Conservation (phyloP, 495 filamentous ascomycete species). For the Penicillium mononematosum region DNA sequence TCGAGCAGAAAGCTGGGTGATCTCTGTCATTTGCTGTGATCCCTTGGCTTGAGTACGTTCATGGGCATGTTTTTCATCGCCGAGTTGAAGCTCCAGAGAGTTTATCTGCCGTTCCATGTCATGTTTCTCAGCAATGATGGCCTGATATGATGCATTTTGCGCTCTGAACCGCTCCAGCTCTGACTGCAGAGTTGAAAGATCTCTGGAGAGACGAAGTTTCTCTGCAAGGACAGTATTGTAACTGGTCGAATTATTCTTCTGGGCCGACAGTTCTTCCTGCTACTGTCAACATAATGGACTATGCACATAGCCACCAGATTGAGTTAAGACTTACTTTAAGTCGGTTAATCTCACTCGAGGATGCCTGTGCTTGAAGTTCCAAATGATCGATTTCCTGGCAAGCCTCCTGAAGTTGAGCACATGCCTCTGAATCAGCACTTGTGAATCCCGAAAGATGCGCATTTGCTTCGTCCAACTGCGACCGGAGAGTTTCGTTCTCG, state of each 20-base stretch:
- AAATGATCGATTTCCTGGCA: slow-evolving; percentile 55
- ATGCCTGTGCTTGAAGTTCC: slow-evolving; percentile 54
- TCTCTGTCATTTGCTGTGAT: slow-evolving; percentile 41
- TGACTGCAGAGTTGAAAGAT: slow-evolving; percentile 66
- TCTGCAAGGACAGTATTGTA: slow-evolving; percentile 70
- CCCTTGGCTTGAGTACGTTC: slow-evolving; percentile 58
- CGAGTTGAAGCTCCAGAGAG: slow-evolving; percentile 74
- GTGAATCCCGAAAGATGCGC: slow-evolving; percentile 50
- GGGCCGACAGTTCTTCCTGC: slow-evolving; percentile 66
- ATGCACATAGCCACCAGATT: neutral
- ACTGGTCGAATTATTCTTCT: slow-evolving; percentile 61
- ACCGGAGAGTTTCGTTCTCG: slow-evolving; percentile 65
- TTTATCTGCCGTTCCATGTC: slow-evolving; percentile 71
- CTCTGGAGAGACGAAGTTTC: slow-evolving; percentile 70
- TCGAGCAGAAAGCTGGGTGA: slow-evolving; percentile 41
- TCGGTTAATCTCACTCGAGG: slow-evolving; percentile 62
- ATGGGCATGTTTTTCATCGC: slow-evolving; percentile 68
- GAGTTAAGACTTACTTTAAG: slow-evolving; percentile 57
- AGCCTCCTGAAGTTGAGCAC: slow-evolving; percentile 55
- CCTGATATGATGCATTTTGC: slow-evolving; percentile 64
- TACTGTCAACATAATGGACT: neutral
- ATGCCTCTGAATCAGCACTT: slow-evolving; percentile 52
- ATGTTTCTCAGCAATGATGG: slow-evolving; percentile 69
- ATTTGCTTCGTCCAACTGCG: slow-evolving; percentile 56
- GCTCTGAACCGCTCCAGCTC: slow-evolving; percentile 76